A percentile compares a stretch with the other conserved stretches of the same genome.
Evolutionary conservation across 768 basidiomycete genomes (phyloP).

Genomic region (Pilatotrama ljubarskyi): DNA sequence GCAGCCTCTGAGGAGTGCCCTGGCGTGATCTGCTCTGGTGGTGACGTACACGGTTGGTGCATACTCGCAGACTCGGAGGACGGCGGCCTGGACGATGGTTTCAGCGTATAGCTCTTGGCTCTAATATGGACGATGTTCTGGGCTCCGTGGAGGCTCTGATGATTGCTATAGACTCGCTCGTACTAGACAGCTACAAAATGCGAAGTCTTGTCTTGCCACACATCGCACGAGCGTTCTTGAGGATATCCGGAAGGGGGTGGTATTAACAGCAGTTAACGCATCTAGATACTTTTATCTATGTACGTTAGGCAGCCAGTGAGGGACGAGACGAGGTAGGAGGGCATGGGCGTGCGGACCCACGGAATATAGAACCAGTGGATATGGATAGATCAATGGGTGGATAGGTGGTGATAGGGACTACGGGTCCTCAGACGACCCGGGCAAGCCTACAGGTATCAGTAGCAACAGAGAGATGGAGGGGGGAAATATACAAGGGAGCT

Average conservation of each 20-base stretch:
- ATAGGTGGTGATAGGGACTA: conserved; percentile 1
- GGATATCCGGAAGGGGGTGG: background rate
- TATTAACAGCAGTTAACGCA: conserved; percentile 7
- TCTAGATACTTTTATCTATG: conserved; percentile 11
- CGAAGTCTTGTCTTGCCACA: background rate
- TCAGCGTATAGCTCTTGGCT: background rate
- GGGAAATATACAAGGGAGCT: background rate
- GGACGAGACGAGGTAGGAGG: background rate
- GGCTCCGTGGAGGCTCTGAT: background rate
- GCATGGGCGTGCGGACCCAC: background rate
- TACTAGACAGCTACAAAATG: background rate
- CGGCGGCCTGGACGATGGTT: background rate
- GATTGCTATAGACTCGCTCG: conserved; percentile 1
- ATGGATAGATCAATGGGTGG: background rate
- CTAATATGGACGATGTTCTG: conserved; percentile 5
- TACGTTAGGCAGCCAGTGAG: background rate
- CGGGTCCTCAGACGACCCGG: background rate
- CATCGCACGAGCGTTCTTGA: background rate
- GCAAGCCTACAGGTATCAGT: conserved; percentile 10
- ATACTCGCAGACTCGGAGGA: too few species aligned
- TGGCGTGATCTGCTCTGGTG: background rate
- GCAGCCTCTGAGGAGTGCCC: conserved; percentile 56
- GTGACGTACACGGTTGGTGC: background rate
- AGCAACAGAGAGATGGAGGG: background rate
- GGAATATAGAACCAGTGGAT: background rate